phyloP scores from a whole-genome alignment of 192 early-diverging fungal genomes.

The Backusella sp. region DNA sequence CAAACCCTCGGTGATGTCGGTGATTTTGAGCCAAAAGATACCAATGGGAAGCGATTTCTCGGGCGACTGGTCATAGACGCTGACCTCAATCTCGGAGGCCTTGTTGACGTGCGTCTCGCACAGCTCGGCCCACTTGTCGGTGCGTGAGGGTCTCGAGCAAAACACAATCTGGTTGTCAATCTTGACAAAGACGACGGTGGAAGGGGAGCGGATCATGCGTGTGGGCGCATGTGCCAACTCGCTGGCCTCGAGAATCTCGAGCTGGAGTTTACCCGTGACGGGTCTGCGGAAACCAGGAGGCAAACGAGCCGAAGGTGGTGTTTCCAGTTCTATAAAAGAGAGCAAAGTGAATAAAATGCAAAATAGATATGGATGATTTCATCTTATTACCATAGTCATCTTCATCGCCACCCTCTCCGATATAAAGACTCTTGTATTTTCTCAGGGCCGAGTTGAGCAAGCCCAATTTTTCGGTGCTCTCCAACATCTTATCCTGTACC shows the following conservation, averaged over 20 bases:
- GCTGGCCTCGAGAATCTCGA: slow-evolving; percentile 60
- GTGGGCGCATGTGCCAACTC: slow-evolving; percentile 57
- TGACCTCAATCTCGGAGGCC: slow-evolving; percentile 88
- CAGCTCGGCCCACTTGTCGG: slow-evolving; percentile 77
- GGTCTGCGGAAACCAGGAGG: slow-evolving; percentile 66
- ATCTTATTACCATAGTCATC: slow-evolving; percentile 58
- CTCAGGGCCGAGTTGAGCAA: slow-evolving; percentile 72
- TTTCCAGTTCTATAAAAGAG: slow-evolving; percentile 35
- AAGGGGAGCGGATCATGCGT: slow-evolving; percentile 54
- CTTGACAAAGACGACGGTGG: slow-evolving; percentile 74
- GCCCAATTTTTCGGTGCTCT: slow-evolving; percentile 66
- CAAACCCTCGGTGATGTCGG: slow-evolving; percentile 87
- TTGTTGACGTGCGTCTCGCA: slow-evolving; percentile 87
- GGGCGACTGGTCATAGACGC: slow-evolving; percentile 77
- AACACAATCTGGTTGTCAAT: slow-evolving; percentile 80
- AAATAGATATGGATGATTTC: background rate
- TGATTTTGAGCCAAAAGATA: slow-evolving; percentile 90
- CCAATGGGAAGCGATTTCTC: slow-evolving; percentile 74
- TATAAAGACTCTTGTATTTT: slow-evolving; percentile 83
- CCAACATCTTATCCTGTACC: slow-evolving; percentile 44
- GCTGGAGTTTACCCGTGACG: slow-evolving; percentile 68
- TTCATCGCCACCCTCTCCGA: slow-evolving; percentile 67
- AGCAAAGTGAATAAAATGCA: too few relatives aligned
- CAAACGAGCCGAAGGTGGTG: slow-evolving; percentile 41
- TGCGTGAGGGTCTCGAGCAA: slow-evolving; percentile 64